phyloP scores from a whole-genome alignment of 2,329 filamentous ascomycete genomes.

The Monilinia aucupariae region DNA sequence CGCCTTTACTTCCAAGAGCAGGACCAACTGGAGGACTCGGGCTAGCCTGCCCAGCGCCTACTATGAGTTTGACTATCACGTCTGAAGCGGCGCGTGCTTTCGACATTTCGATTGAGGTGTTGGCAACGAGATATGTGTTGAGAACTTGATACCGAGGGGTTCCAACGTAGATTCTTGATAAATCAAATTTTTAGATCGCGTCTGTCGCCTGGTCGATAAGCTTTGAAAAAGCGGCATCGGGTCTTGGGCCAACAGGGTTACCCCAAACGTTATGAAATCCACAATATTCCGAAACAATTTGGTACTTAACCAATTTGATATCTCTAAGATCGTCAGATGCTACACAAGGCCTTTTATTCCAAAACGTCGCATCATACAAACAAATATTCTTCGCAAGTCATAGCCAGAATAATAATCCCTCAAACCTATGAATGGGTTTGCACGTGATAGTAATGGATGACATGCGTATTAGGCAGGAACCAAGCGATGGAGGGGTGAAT shows the following conservation, averaged over 20 bases:
- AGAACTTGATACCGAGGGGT: neutral
- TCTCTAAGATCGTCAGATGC: conserved; percentile 7
- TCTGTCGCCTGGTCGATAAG: conserved; percentile 16
- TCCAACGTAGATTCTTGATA: conserved; percentile 2
- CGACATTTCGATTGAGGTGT: conserved; percentile 31
- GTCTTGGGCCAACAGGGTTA: conserved; percentile 7
- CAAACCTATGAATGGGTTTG: neutral
- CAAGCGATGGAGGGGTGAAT: conserved; percentile 10
- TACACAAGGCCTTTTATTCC: conserved; percentile 3
- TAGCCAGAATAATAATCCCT: conserved; percentile 9
- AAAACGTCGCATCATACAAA: conserved; percentile 10
- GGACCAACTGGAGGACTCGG: conserved; percentile 95
- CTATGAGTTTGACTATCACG: conserved; percentile 92
- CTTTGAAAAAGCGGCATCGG: conserved; percentile 1
- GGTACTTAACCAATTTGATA: neutral
- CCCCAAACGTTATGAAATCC: conserved; percentile 7
- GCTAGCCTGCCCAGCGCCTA: conserved; percentile 90
- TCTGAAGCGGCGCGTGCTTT: conserved; percentile 41
- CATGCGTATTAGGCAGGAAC: conserved; percentile 7
- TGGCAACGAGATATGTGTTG: neutral
- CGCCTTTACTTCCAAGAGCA: conserved; percentile 91
- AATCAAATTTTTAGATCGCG: conserved; percentile 1
- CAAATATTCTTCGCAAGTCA: conserved; percentile 3
- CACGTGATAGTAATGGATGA: neutral
- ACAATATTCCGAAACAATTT: neutral